Evolutionary conservation across 305 asterid species (phyloP).

Genomic region (Vinca major): DNA sequence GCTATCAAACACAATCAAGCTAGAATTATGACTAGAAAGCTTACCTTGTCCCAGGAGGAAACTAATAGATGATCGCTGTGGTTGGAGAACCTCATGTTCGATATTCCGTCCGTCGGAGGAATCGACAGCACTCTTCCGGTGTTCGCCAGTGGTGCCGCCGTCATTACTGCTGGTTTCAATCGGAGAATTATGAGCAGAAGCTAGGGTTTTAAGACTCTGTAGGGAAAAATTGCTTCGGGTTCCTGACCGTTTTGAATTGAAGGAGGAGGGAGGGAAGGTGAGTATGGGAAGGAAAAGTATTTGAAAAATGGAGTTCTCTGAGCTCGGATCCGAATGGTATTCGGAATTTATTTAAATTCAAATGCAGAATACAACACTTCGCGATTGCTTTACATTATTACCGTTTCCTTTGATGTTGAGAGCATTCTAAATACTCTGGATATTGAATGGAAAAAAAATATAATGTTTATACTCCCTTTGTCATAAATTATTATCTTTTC

Average conservation of each 20-base stretch:
- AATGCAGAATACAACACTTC: not conserved
- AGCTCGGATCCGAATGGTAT: not conserved
- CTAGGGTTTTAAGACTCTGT: conserved; percentile 1
- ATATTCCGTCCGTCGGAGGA: conserved; percentile 82
- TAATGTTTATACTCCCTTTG: no score
- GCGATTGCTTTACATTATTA: no score
- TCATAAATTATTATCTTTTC: no score
- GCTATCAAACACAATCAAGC: not conserved
- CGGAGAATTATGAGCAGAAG: not conserved
- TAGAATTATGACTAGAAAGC: not conserved
- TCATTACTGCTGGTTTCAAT: conserved; percentile 25
- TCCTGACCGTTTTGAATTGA: no score
- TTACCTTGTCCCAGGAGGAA: conserved; percentile 92
- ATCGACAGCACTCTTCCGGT: conserved; percentile 55
- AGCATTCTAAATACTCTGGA: no score
- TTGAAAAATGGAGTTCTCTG: no score
- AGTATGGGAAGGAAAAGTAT: not conserved
- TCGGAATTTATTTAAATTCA: conserved; percentile 2
- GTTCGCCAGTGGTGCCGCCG: conserved; percentile 55
- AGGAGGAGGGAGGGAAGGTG: not conserved
- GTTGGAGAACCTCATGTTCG: conserved; percentile 88
- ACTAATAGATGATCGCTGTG: conserved; percentile 87
- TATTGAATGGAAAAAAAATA: no score
- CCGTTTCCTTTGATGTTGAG: no score
- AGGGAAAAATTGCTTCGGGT: no score